phyloP scores from a whole-genome alignment of 306 rosid genomes.

The Prunus fruticosa region DNA sequence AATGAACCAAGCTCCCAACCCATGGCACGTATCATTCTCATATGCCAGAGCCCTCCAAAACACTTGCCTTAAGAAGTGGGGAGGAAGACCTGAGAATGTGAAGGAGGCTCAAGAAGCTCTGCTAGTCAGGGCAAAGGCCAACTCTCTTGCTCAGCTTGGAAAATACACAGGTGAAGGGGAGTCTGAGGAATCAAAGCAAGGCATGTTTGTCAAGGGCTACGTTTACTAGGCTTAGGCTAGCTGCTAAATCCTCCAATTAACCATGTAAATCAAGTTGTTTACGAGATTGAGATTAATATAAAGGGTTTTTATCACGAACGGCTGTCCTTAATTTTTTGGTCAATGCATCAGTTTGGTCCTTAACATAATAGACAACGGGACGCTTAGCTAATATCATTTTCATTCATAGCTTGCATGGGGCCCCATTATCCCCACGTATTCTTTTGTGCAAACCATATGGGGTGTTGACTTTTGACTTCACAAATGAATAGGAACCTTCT shows the following conservation, averaged over 20 bases:
- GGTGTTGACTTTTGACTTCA: neutral
- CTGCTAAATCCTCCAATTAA: too few species aligned
- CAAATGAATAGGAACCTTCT: too few species aligned
- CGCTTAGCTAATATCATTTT: too few species aligned
- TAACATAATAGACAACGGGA: too few species aligned
- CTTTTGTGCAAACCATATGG: too few species aligned
- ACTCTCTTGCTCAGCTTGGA: conserved; percentile 93
- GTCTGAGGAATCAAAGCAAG: conserved; percentile 80
- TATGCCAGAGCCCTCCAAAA: conserved; percentile 98
- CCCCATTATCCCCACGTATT: neutral
- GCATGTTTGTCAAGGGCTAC: conserved; percentile 77
- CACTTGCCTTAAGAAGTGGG: conserved; percentile 91
- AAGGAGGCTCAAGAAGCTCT: conserved; percentile 78
- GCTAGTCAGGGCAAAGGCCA: conserved; percentile 76
- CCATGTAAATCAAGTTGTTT: too few species aligned
- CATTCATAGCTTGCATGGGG: too few species aligned
- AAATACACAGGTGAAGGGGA: conserved; percentile 96
- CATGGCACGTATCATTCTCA: conserved; percentile 98
- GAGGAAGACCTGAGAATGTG: conserved; percentile 81
- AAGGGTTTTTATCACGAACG: too few species aligned
- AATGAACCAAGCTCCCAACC: conserved; percentile 69
- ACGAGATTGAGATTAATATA: too few species aligned
- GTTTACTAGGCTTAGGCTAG: conserved; percentile 45
- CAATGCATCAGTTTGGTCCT: too few species aligned
- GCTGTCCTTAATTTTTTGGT: too few species aligned